A percentile compares a stretch with the other conserved stretches of the same genome.
Conservation (phyloP, 768 basidiomycete genomes). For the Lactarius evosmus region DNA sequence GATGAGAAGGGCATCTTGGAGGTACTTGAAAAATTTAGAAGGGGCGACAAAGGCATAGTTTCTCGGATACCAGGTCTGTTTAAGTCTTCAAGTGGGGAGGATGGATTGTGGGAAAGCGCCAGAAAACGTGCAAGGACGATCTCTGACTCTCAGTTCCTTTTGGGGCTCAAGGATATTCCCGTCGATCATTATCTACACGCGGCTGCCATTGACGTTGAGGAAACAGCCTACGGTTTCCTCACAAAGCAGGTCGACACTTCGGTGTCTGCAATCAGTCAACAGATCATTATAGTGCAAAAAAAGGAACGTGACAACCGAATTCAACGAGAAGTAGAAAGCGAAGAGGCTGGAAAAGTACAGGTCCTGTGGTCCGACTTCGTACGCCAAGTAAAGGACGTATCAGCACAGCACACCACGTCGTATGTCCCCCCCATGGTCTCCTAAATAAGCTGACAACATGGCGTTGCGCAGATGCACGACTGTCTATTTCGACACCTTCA, state of each 20-base stretch:
- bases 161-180: neutral
- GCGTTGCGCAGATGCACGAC: neutral
- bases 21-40: neutral
- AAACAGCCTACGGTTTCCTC: conserved; percentile 15
- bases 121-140: neutral
- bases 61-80: neutral
- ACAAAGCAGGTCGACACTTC: neutral
- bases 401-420: conserved; percentile 8
- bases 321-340: conserved; percentile 2
- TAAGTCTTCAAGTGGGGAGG: neutral
- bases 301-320: conserved; percentile 13
- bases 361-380: conserved; percentile 5
- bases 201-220: neutral
- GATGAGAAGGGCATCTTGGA: neutral
- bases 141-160: conserved; percentile 20
- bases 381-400: conserved; percentile 1
- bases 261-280: neutral
- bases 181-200: neutral
- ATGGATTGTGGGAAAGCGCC: conserved; percentile 5
- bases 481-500: conserved; percentile 5
- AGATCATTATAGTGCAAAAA: conserved; percentile 15
- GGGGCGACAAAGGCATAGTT: neutral
- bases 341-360: neutral
- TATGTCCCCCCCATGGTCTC: neutral
- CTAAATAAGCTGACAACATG: neutral